Base-by-base conservation (phyloP, 208 protist species). In the Trypanosoma boissoni region DNA sequence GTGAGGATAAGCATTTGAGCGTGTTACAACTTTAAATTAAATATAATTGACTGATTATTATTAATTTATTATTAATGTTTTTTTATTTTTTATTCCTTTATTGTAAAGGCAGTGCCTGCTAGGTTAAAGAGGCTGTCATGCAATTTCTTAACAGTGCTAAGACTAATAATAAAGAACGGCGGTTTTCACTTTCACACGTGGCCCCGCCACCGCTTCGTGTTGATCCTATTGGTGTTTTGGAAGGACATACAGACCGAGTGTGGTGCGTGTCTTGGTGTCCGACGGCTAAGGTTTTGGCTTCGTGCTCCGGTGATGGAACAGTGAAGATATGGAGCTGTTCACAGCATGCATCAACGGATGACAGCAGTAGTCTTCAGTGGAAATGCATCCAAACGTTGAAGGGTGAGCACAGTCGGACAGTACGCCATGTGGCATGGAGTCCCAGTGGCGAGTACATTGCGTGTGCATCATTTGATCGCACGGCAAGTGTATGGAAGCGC, bases 251-350 rank as follows among this genome's bases (percentile, higher is more conserved):
- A 18, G 78, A 83, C 26, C 86, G 90, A 7, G 86, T 96, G 31
- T 96, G 90, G 90, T 88, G 78, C 31, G 78, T 92, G 27, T 73
- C 81, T 29, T 94, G 90, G 85, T 82, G 74, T 56, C 90, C 90
- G 0, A 78, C 56, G 3, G 74, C 77, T 5, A 61, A 68, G 26
- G 65, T 94, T 28, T 64, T 96, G 18, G 90, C 90, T 2, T 88
- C 83, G 34, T 80, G 72, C 56, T 86, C 79, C 1, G 83, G 74
- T 12, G 90, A 96, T 57, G 56, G 72, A 2, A 85, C 78, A 6
- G 84, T 94, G 21, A 63, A 63, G 14, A 26, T 95, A 29, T 95
- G 88, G 86, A 58, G 78, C 20, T 65, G 41, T 34, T 55, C 14
- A 16, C 3, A 24, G n/a, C 28, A 50, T 31, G 56, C 16, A 12